phyloP scores from a whole-genome alignment of 1,284 basidiomycete genomes.

The Sphaerobolus stellatus region DNA sequence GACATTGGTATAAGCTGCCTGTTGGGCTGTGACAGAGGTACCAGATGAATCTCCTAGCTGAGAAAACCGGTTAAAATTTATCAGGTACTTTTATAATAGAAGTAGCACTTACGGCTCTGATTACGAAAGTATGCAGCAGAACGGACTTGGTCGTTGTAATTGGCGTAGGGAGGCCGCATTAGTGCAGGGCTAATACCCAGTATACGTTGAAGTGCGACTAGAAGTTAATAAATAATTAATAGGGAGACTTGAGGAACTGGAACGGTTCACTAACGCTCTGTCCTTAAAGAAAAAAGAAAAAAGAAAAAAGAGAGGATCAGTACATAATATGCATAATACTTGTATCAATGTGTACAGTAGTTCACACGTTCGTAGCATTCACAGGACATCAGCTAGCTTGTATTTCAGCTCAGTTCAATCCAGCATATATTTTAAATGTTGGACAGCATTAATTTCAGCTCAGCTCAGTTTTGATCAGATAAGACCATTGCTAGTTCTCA shows the following conservation, averaged over 20 bases:
- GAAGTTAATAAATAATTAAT: neutral
- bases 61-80: constrained; percentile 21
- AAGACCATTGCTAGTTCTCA: too few species aligned
- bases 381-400: too few species aligned
- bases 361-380: too few species aligned
- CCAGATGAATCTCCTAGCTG: constrained; percentile 36
- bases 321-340: too few species aligned
- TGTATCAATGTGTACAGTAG: too few species aligned
- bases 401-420: too few species aligned
- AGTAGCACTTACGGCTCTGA: constrained; percentile 17
- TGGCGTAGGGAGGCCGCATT: constrained; percentile 32
- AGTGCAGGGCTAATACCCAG: constrained; percentile 18
- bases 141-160: constrained; percentile 44
- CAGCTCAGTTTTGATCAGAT: too few species aligned
- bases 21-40: constrained; percentile 31
- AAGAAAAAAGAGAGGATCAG: too few species aligned
- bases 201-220: constrained; percentile 17
- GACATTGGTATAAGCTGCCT: constrained; percentile 29
- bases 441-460: too few species aligned
- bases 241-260: neutral
- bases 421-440: too few species aligned
- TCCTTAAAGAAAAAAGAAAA: too few species aligned
- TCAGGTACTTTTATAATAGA: neutral
- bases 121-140: constrained; percentile 37
- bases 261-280: too few species aligned